These are phyloP conservation scores for Bruguiera sexangula DNA, from an alignment of 345 rosid species.

Conservation along the genomic window DNA sequence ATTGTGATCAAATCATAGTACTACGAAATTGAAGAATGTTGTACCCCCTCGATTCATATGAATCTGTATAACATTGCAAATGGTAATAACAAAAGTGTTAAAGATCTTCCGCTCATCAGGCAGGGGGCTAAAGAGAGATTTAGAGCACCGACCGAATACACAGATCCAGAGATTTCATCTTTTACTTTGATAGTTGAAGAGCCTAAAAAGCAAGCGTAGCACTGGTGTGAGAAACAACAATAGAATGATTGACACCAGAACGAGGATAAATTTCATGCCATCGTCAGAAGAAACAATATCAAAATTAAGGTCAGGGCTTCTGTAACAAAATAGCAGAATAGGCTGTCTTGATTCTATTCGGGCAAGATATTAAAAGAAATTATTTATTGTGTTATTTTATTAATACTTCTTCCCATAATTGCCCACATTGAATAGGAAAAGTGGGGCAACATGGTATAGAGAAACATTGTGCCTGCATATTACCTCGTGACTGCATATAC, in stretches of 20 bases:
- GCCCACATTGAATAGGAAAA: no score
- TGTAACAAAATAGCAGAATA: no score
- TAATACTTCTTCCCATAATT: no score
- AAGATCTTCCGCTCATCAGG: constrained; percentile 11
- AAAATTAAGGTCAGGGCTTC: no score
- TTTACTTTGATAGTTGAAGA: constrained; percentile 67
- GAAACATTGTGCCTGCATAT: no score
- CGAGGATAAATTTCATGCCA: not conserved
- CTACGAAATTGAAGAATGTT: constrained; percentile 35
- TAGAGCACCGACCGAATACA: constrained; percentile 48
- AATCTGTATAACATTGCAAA: constrained; percentile 35
- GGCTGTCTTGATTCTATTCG: no score
- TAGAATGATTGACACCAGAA: not conserved
- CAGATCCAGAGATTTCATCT: constrained; percentile 45
- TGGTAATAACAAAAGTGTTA: constrained; percentile 32
- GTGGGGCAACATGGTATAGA: no score
- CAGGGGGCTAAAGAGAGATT: constrained; percentile 40
- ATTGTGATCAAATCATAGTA: constrained; percentile 21
- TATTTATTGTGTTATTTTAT: no score
- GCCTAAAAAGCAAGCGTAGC: constrained; percentile 41
- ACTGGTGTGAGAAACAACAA: not conserved
- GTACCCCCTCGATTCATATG: constrained; percentile 19
- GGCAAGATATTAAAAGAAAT: no score
- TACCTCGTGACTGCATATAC: no score
- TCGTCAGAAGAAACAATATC: not conserved